Evolutionary conservation across 2,329 filamentous ascomycete species (phyloP), one percentile per base, ranked within the genome.

Genomic region (Paecilomyces sp.): DNA sequence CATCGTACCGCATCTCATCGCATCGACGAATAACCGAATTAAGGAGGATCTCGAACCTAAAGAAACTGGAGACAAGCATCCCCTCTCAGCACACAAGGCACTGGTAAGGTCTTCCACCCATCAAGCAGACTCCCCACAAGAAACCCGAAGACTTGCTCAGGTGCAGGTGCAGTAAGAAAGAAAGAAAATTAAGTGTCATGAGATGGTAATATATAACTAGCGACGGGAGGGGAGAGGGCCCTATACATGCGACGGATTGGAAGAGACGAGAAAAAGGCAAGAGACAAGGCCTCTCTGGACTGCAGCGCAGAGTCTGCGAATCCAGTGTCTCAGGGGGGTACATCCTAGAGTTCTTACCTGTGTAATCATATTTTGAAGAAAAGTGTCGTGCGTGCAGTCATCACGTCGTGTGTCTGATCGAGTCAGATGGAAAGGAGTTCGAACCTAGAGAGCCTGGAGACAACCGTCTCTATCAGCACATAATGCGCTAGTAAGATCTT

Each of bases 41-140:
- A n/a, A 22, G 7, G n/a, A 47, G 24, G 34, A 33, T 12, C 12
- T 30, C 28, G 31, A 50, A 31, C 41, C 15, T 18, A 47, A 15
- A n/a, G 41, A n/a, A 57, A 52, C 8, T 51, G 28, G 54, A 56
- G 58, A 50, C 55, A 36, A 55, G 30, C 25, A 22, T 47, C 58
- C 6, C 56, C 55, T 54, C 24, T 59, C 54, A 30, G 51, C 24
- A 53, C 24, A 53, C 24, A 53, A 2, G 41, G 15, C 18, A 50
- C 55, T 59, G 41, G 58, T 54, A 59, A 59, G 58, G 54, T 59
- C 58, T 59, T 59, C 58, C 58, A 59, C 54, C 54, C 54, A 18
- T 34, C 41, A 55, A 33, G 51, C 18, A 22, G 53, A 47, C 41
- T 47, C 6, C 41, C 41, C 41, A 47, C 41, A 47, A 47, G 41